A percentile compares a stretch with the other conserved stretches of the same genome.
Evolutionary conservation across 208 protist genomes (phyloP).

Genomic region (Trypanosoma conorhini): DNA sequence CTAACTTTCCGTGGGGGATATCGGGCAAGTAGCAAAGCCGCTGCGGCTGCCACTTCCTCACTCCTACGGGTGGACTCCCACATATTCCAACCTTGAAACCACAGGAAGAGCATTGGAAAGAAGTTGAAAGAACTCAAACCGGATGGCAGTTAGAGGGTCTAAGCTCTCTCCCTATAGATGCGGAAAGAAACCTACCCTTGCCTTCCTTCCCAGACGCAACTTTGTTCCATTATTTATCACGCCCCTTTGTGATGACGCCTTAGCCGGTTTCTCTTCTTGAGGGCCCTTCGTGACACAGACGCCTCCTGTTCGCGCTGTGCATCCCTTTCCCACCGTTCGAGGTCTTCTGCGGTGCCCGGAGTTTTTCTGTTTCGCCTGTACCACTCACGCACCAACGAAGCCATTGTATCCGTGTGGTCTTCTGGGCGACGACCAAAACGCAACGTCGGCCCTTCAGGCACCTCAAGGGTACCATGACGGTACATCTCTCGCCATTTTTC

Average conservation of each 20-base stretch:
- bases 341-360: conserved; percentile 45
- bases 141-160: background rate
- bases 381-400: conserved; percentile 76
- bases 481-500: conserved; percentile 93
- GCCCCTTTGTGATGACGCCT: conserved; percentile 21
- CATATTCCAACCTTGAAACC: background rate
- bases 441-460: conserved; percentile 60
- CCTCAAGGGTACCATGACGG: conserved; percentile 86
- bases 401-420: conserved; percentile 76
- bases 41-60: conserved; percentile 17
- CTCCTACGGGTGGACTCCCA: background rate
- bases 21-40: conserved; percentile 1
- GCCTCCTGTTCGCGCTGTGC: conserved; percentile 37
- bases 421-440: conserved; percentile 73
- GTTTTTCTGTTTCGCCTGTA: conserved; percentile 57
- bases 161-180: background rate
- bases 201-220: too few relatives aligned
- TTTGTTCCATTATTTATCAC: conserved; percentile 9
- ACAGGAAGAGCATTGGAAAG: background rate
- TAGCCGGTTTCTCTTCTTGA: conserved; percentile 42
- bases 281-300: conserved; percentile 34
- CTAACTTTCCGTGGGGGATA: conserved; percentile 19
- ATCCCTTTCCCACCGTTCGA: conserved; percentile 48
- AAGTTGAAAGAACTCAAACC: conserved; percentile 1
- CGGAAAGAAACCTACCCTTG: too few relatives aligned